Evolutionary conservation across 2,329 filamentous ascomycete genomes (phyloP), one percentile per base, ranked within the genome.

Genomic region (Colletotrichum shisoi): DNA sequence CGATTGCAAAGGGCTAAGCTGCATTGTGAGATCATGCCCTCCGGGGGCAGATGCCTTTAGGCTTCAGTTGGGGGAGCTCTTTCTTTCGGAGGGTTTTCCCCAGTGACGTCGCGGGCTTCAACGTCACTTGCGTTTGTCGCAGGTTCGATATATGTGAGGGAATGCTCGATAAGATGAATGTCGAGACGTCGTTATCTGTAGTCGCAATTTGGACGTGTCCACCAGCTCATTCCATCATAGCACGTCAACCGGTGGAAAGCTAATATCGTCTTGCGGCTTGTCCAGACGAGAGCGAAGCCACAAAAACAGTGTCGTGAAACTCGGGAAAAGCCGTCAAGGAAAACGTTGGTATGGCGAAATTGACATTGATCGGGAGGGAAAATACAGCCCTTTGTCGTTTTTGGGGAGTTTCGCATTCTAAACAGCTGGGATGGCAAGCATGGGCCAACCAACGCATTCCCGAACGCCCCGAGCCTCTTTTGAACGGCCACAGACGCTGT

Each of bases 1-100:
- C 79, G 88, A 90, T 81, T 91, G 91, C 71, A 91, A 81, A 73
- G 85, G 87, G 76, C 85, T 89, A 77, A 89, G 84, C 78, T 89
- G 81, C 85, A 87, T 86, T 70, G 73, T 77, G 74, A 70, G 72
- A 71, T 73, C 77, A 79, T 79, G 79, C 78, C 82, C 82, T 77
- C 77, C 73, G 74, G 74, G 77, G 78, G 76, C 75, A 71, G 71
- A 49, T 59, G 56, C 53, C 46, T 51, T 44, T 57, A 21, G 60
- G 24, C 44, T 34, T 66, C 5, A n/a, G 31, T 21, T 17, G 19
- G 39, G 31, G 31, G 31, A 34, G 31, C 31, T 34, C 31, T 34
- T 34, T 9, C 31, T 34, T 34, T 34, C 31, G 31, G 27, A 8
- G 6, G 27, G 31, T 9, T 34, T 34, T 9, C 7, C 31, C 31